phyloP scores from a whole-genome alignment of 2,329 filamentous ascomycete genomes.

The Cercospora brassicicola region DNA sequence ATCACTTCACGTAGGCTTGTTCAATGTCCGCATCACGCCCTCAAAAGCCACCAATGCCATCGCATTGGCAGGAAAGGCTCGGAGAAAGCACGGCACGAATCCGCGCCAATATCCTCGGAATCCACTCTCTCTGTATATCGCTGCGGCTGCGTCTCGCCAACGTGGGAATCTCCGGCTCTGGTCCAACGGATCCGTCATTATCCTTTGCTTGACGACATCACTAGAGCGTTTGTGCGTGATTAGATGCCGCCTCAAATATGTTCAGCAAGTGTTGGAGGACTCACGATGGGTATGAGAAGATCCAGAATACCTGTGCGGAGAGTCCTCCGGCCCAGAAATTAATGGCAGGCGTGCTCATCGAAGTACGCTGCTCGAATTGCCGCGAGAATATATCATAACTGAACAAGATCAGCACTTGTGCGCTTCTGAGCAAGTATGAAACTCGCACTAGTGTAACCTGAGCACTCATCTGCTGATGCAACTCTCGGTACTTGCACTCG shows the following conservation, averaged over 20 bases:
- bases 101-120: slow-evolving; percentile 84
- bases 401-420: neutral
- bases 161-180: slow-evolving; percentile 66
- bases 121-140: slow-evolving; percentile 75
- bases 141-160: slow-evolving; percentile 77
- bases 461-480: neutral
- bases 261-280: neutral
- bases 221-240: neutral
- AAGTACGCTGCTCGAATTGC: slow-evolving; percentile 65
- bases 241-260: neutral
- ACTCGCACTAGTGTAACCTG: neutral
- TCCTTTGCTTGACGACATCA: slow-evolving; percentile 74
- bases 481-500: neutral
- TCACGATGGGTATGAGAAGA: slow-evolving; percentile 41
- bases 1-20: slow-evolving; percentile 12
- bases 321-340: slow-evolving; percentile 98
- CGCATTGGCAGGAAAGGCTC: slow-evolving; percentile 94
- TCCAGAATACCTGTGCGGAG: slow-evolving; percentile 91
- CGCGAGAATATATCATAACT: slow-evolving; percentile 78
- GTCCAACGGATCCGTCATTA: slow-evolving; percentile 93
- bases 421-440: neutral
- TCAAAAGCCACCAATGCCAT: slow-evolving; percentile 93
- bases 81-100: slow-evolving; percentile 87
- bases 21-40: slow-evolving; percentile 57
- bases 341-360: slow-evolving; percentile 71